phyloP scores from a whole-genome alignment of 2,329 filamentous ascomycete species.

The Penicillium sumatraense region DNA sequence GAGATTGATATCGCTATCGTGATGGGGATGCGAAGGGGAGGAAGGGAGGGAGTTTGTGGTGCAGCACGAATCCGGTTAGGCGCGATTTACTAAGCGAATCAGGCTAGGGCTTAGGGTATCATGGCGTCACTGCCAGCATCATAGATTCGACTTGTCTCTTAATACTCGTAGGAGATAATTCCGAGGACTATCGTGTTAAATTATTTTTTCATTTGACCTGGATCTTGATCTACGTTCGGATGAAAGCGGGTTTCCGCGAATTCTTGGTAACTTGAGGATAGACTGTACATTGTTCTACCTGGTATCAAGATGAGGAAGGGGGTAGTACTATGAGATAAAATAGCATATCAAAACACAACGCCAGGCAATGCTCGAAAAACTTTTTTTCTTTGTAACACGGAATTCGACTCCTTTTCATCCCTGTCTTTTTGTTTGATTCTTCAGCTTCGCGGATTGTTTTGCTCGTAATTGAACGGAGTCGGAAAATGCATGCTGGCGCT shows the following conservation, averaged over 20 bases:
- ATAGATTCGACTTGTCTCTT: slow-evolving; percentile 19
- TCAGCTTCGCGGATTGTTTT: slow-evolving; percentile 39
- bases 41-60: slow-evolving; percentile 40
- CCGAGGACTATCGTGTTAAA: no score
- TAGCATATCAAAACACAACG: slow-evolving; percentile 42
- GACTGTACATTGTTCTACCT: slow-evolving; percentile 7
- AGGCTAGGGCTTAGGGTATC: slow-evolving; percentile 48
- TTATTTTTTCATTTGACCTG: no score
- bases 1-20: slow-evolving; percentile 6
- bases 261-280: neutral
- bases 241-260: no score
- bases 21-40: slow-evolving; percentile 34
- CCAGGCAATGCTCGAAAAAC: slow-evolving; percentile 39
- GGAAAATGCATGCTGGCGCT: slow-evolving; percentile 96
- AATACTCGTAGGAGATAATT: no score
- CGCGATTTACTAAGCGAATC: slow-evolving; percentile 45
- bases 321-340: neutral
- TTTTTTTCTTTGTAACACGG: slow-evolving; percentile 30
- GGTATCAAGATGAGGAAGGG: neutral
- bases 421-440: neutral
- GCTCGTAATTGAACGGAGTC: slow-evolving; percentile 67
- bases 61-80: slow-evolving; percentile 41
- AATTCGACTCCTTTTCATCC: neutral
- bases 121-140: slow-evolving; percentile 39
- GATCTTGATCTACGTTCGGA: no score